These are phyloP conservation scores for Chlorociboria aeruginascens DNA, from an alignment of 495 filamentous ascomycete species.

Conservation along the genomic window DNA sequence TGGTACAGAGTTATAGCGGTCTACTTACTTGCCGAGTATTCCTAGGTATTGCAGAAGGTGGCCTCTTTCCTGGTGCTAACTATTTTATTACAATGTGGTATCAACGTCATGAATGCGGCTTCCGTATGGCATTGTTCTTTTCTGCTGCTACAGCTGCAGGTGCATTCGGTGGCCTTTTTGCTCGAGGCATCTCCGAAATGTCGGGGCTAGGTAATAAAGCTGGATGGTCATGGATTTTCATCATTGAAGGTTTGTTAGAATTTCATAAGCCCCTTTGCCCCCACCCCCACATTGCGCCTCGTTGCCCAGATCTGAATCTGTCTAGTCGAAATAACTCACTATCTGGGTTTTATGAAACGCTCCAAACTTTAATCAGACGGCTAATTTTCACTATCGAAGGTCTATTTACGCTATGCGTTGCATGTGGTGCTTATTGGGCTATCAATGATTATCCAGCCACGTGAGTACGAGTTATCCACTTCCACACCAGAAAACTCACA, in stretches of 20 bases:
- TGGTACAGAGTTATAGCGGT: constrained; percentile 52
- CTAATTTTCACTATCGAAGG: too few relatives aligned
- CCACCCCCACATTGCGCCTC: too few relatives aligned
- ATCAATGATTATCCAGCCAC: constrained; percentile 48
- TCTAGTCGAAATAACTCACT: too few relatives aligned
- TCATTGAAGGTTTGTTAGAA: constrained; percentile 45
- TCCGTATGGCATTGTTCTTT: constrained; percentile 46
- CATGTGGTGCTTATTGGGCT: constrained; percentile 33
- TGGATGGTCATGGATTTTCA: constrained; percentile 62
- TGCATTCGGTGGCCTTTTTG: constrained; percentile 47
- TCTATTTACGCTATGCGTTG: constrained; percentile 22
- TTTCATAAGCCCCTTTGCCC: not conserved
- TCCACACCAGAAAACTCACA: not conserved
- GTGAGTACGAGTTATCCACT: constrained; percentile 16
- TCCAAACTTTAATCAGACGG: too few relatives aligned
- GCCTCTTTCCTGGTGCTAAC: constrained; percentile 42
- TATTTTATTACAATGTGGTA: constrained; percentile 54
- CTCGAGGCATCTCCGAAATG: constrained; percentile 56
- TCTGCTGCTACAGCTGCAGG: constrained; percentile 44
- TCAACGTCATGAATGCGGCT: constrained; percentile 45
- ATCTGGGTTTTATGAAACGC: too few relatives aligned
- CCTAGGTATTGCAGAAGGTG: constrained; percentile 47
- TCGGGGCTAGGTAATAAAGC: constrained; percentile 27
- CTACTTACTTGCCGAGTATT: constrained; percentile 48
- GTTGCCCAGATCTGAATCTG: too few relatives aligned